Evolutionary conservation across 345 rosid species (phyloP), one percentile per base, ranked within the genome.

Genomic region (Euphorbia pulcherrima): DNA sequence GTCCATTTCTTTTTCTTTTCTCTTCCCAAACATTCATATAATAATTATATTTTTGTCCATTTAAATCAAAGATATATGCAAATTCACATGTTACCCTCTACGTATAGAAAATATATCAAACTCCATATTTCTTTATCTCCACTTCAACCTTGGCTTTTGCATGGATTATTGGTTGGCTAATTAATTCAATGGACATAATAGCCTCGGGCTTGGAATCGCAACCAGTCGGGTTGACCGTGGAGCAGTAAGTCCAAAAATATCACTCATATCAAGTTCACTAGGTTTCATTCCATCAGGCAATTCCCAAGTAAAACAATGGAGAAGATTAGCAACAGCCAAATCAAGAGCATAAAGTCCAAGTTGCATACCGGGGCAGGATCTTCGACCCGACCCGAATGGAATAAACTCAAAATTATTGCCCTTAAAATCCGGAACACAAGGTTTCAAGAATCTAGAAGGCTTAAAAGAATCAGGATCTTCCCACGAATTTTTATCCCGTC

Each of bases 291-390:
- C 97, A 14, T 89, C 92, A 0, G 97, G 96, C 77, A 93, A 78
- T 67, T 87, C 87, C 96, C 98, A 93, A 11, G 85, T 77, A 73
- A 83, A 93, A 44, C 87, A 82, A 46, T 93, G 97, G 27, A 90
- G 83, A 52, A 90, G 70, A 65, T 90, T 77, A 24, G 88, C 96
- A 63, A 91, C 95, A 0, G 88, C 86, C 33, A 83, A 68, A 8
- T 93, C 92, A 50, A 90, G 83, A 0, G 87, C 86, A 5, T 93
- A 93, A 14, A 93, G 74, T 64, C 98, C 98, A 1, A 93, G 94
- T 37, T 87, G 90, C 97, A 93, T 93, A 0, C 98, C 97, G 1
- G 97, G 97, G 62, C 98, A 90, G 0, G 96, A 90, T 77, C 94
- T 82, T 64, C 97, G 77, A 62, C 98, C 97, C 20, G 97, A 84